Evolutionary conservation across 148 eudicot genomes (phyloP).

Genomic region (Salicornia ramosissima): DNA sequence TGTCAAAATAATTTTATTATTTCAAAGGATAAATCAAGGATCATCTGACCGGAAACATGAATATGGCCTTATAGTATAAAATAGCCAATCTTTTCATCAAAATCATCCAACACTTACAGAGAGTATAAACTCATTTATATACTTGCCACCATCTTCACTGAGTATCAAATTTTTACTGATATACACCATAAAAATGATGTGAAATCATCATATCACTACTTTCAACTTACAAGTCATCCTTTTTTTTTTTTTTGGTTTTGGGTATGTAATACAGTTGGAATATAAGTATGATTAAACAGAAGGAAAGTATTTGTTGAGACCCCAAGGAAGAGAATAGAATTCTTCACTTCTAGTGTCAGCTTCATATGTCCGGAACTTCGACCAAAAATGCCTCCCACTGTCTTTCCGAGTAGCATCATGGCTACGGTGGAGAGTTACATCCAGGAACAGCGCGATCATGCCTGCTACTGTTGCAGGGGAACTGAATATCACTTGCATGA

Average conservation of each 20-base stretch:
- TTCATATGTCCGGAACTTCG: conserved; percentile 49
- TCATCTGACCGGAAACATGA: no score
- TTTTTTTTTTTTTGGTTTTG: neutral
- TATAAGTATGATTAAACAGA: conserved; percentile 34
- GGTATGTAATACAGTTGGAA: neutral
- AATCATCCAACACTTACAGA: neutral
- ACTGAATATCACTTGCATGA: conserved; percentile 65
- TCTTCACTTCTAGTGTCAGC: conserved; percentile 70
- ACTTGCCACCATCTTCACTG: neutral
- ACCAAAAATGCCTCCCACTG: conserved; percentile 89
- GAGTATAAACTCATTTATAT: neutral
- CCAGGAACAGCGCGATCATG: conserved; percentile 50
- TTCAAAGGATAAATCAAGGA: no score
- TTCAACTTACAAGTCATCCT: no score
- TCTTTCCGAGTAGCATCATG: conserved; percentile 47
- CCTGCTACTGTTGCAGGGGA: conserved; percentile 76
- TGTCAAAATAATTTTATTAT: no score
- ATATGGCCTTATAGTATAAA: no score
- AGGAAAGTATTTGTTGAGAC: conserved; percentile 72
- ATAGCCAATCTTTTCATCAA: no score
- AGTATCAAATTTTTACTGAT: neutral
- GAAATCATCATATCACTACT: neutral
- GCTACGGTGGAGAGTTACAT: conserved; percentile 47
- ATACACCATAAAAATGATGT: neutral
- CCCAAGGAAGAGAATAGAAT: conserved; percentile 69